phyloP scores from a whole-genome alignment of 2,329 filamentous ascomycete genomes.

The Fusarium anthophilum region DNA sequence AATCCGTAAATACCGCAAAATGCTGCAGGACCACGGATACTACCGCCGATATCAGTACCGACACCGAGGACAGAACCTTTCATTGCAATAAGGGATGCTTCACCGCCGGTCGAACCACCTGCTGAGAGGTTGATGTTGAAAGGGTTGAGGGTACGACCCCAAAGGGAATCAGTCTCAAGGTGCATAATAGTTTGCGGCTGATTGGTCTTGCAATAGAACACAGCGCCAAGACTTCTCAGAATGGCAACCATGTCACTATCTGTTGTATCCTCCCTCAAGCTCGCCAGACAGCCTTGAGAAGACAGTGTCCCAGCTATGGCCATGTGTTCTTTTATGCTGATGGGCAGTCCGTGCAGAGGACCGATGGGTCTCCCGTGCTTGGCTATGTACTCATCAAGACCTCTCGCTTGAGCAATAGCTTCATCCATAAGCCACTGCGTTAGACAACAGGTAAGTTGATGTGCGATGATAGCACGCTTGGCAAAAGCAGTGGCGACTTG shows the following conservation, averaged over 20 bases:
- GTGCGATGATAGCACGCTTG: slow-evolving; percentile 16
- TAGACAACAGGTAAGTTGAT: slow-evolving; percentile 21
- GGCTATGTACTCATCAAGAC: slow-evolving; percentile 18
- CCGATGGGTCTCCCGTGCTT: slow-evolving; percentile 9
- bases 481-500: slow-evolving; percentile 16
- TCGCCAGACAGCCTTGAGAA: neutral
- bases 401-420: slow-evolving; percentile 1
- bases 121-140: slow-evolving; percentile 64
- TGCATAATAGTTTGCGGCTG: slow-evolving; percentile 61
- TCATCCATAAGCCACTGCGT: slow-evolving; percentile 29
- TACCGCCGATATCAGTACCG: neutral
- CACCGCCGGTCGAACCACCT: slow-evolving; percentile 70
- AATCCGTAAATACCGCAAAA: neutral
- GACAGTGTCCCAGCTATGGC: slow-evolving; percentile 8
- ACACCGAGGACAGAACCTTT: slow-evolving; percentile 27
- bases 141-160: slow-evolving; percentile 68
- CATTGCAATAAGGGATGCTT: slow-evolving; percentile 47
- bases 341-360: slow-evolving; percentile 27
- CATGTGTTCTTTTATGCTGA: slow-evolving; percentile 30
- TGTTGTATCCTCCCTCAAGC: neutral
- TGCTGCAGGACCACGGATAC: neutral
- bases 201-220: slow-evolving; percentile 74
- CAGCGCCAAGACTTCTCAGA: slow-evolving; percentile 67
- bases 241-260: slow-evolving; percentile 58
- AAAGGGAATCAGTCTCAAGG: slow-evolving; percentile 65